Evolutionary conservation across 2,329 filamentous ascomycete genomes (phyloP).

Genomic region (Botrytis paeoniae): DNA sequence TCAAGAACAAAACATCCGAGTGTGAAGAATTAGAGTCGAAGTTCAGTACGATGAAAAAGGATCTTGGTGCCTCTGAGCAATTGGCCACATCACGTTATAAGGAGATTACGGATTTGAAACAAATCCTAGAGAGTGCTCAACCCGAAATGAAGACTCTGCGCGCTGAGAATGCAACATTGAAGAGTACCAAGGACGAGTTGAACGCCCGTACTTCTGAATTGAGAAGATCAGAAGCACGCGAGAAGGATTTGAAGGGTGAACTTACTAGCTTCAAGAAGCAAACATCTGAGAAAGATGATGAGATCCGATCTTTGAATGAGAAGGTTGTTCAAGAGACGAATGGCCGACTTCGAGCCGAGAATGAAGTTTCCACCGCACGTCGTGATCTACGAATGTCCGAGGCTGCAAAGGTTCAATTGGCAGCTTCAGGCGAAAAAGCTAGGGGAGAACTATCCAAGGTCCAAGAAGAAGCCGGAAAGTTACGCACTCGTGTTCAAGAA

Average conservation of each 20-base stretch:
- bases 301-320: slow-evolving; percentile 75
- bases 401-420: slow-evolving; percentile 73
- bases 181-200: slow-evolving; percentile 72
- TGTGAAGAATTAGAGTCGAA: slow-evolving; percentile 69
- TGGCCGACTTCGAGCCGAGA: slow-evolving; percentile 70
- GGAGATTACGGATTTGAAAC: slow-evolving; percentile 76
- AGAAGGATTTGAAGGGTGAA: slow-evolving; percentile 78
- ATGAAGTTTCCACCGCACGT: slow-evolving; percentile 69
- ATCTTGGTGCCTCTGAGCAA: slow-evolving; percentile 81
- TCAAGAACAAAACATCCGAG: slow-evolving; percentile 47
- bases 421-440: slow-evolving; percentile 69
- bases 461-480: slow-evolving; percentile 68
- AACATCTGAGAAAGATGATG: slow-evolving; percentile 69
- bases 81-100: slow-evolving; percentile 85
- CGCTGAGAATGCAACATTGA: slow-evolving; percentile 72
- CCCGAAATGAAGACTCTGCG: slow-evolving; percentile 78
- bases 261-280: slow-evolving; percentile 67
- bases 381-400: slow-evolving; percentile 77
- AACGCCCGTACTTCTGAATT: slow-evolving; percentile 59
- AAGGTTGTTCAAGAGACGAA: slow-evolving; percentile 74
- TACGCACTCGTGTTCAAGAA: slow-evolving; percentile 60
- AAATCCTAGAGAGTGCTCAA: slow-evolving; percentile 79
- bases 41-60: slow-evolving; percentile 69
- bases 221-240: slow-evolving; percentile 72
- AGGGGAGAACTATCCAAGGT: slow-evolving; percentile 66